Evolutionary conservation across 2,329 filamentous ascomycete genomes (phyloP).

Genomic region (Curvularia sp.): DNA sequence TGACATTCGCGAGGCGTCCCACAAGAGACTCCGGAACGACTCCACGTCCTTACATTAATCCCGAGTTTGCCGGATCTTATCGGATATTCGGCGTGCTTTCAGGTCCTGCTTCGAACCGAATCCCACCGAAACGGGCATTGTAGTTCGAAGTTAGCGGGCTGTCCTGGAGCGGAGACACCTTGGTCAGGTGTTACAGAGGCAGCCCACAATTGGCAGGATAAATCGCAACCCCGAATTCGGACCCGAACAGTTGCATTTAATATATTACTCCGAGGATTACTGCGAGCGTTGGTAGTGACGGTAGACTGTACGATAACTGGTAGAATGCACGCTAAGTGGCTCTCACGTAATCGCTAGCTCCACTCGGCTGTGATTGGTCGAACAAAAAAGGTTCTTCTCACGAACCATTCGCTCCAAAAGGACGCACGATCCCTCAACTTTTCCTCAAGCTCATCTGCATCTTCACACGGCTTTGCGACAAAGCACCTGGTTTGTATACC

Average conservation of each 20-base stretch:
- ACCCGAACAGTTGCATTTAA: not conserved
- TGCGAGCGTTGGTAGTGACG: slow-evolving; percentile 1
- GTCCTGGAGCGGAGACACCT: not conserved
- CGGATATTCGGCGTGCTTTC: not conserved
- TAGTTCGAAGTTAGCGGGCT: not conserved
- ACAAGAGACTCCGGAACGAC: not conserved
- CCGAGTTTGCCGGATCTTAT: not conserved
- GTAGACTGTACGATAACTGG: not conserved
- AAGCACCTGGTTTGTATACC: slow-evolving; percentile 12
- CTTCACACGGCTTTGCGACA: not conserved
- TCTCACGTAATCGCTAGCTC: slow-evolving; percentile 14
- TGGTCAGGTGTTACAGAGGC: not conserved
- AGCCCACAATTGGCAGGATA: not conserved
- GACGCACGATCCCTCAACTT: slow-evolving; percentile 6
- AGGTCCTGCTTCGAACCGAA: not conserved
- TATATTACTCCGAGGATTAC: not conserved
- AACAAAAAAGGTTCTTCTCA: slow-evolving; percentile 5
- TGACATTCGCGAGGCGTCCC: not conserved
- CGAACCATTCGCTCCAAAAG: slow-evolving; percentile 12
- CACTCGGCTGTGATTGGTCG: slow-evolving; percentile 12
- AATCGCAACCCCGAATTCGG: not conserved
- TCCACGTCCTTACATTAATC: not conserved
- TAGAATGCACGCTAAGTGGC: not conserved
- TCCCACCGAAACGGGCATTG: not conserved
- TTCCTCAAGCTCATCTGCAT: slow-evolving; percentile 6